A percentile compares a stretch with the other conserved stretches of the same genome.
Evolutionary conservation across 495 filamentous ascomycete species (phyloP).

Genomic region (Cudoniella acicularis): DNA sequence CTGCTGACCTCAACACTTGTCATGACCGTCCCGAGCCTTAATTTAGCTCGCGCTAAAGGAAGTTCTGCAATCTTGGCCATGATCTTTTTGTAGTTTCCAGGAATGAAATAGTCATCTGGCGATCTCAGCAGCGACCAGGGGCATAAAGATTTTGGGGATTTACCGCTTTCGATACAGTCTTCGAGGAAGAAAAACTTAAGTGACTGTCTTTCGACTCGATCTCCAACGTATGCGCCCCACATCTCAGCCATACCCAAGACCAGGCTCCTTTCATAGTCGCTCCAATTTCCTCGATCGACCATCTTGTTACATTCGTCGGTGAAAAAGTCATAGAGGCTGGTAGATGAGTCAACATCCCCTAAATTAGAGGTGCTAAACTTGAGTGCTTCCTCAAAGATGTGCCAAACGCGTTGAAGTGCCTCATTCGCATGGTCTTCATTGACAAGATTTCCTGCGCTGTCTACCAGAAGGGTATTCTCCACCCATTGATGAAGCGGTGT

Average conservation of each 20-base stretch:
- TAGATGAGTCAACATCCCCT: conserved; percentile 55
- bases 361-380: conserved; percentile 66
- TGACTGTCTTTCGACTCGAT: conserved; percentile 69
- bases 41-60: conserved; percentile 56
- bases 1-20: conserved; percentile 34
- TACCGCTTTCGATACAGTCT: conserved; percentile 84
- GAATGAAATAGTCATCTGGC: conserved; percentile 79
- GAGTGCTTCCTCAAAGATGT: conserved; percentile 69
- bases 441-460: conserved; percentile 57
- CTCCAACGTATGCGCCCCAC: conserved; percentile 87
- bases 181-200: conserved; percentile 88
- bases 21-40: conserved; percentile 44
- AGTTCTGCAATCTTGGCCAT: conserved; percentile 61
- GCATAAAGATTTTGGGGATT: conserved; percentile 3
- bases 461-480: conserved; percentile 53
- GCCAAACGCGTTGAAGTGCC: conserved; percentile 65
- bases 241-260: conserved; percentile 63
- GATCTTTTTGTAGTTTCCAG: conserved; percentile 76
- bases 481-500: conserved; percentile 58
- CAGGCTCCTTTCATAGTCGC: conserved; percentile 30
- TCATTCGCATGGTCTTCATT: conserved; percentile 46
- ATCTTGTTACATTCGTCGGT: conserved; percentile 36
- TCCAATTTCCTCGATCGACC: not conserved
- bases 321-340: conserved; percentile 73
- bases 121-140: conserved; percentile 6